These are phyloP conservation scores for Chalciporus sp. DNA, from an alignment of 1,284 basidiomycete genomes.

Conservation along the genomic window DNA sequence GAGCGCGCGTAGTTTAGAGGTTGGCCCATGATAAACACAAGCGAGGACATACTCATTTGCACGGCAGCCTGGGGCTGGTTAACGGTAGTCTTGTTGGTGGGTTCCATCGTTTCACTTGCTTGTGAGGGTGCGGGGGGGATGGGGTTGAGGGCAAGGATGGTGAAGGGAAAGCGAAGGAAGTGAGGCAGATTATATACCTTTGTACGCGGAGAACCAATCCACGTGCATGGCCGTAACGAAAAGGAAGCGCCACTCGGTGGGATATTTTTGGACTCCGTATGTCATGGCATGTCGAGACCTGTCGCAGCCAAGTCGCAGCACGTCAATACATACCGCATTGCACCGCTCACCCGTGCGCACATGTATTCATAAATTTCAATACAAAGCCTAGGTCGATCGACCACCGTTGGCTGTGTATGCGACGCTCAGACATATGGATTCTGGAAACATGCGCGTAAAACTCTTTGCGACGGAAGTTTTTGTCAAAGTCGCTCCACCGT, in stretches of 20 bases:
- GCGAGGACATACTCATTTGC: constrained; percentile 47
- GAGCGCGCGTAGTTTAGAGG: background rate
- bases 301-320: no score
- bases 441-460: no score
- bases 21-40: background rate
- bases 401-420: no score
- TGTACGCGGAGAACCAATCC: background rate
- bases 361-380: no score
- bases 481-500: background rate
- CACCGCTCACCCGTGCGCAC: no score
- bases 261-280: background rate
- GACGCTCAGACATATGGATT: no score
- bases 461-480: background rate
- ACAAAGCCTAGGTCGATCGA: no score
- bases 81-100: constrained; percentile 41
- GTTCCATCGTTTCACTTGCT: constrained; percentile 33
- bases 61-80: constrained; percentile 49
- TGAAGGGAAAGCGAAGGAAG: background rate
- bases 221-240: constrained; percentile 19
- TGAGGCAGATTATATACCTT: constrained; percentile 23
- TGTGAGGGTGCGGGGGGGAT: constrained; percentile 21
- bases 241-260: constrained; percentile 9
- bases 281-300: background rate
- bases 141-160: background rate
- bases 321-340: no score